phyloP scores from a whole-genome alignment of 129 eudicot species.

The Kitagawia praeruptora region DNA sequence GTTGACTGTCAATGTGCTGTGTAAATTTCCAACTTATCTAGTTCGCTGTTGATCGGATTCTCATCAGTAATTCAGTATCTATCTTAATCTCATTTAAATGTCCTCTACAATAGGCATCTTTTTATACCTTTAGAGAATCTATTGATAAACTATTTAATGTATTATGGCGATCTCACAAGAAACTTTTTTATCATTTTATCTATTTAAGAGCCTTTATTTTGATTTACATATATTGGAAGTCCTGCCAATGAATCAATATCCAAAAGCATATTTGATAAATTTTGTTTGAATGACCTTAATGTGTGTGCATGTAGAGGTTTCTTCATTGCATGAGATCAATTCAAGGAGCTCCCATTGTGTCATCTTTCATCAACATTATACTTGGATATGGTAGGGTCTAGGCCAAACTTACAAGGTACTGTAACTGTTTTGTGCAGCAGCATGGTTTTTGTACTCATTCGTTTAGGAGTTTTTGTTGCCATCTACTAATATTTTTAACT shows the following conservation, averaged over 20 bases:
- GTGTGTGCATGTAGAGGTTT: constrained; percentile 53
- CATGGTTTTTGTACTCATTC: not conserved
- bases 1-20: not conserved
- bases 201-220: not conserved
- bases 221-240: not conserved
- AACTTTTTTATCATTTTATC: not conserved
- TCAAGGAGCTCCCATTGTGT: constrained; percentile 85
- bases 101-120: not conserved
- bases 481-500: not conserved
- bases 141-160: not conserved
- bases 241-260: not conserved
- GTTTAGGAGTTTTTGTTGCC: not conserved
- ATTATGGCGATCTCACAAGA: not conserved
- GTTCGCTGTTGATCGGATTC: not conserved
- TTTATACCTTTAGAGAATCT: not conserved
- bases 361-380: constrained; percentile 67
- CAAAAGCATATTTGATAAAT: not conserved
- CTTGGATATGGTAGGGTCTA: constrained; percentile 73
- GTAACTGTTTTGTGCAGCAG: not conserved
- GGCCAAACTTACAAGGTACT: constrained; percentile 80
- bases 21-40: not conserved
- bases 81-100: not conserved
- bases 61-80: not conserved
- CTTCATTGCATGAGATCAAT: constrained; percentile 79
- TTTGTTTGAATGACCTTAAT: constrained; percentile 8